Evolutionary conservation across 805 yeast genomes (phyloP), one percentile per base, ranked within the genome.

Genomic region (Metschnikowia continentalis): DNA sequence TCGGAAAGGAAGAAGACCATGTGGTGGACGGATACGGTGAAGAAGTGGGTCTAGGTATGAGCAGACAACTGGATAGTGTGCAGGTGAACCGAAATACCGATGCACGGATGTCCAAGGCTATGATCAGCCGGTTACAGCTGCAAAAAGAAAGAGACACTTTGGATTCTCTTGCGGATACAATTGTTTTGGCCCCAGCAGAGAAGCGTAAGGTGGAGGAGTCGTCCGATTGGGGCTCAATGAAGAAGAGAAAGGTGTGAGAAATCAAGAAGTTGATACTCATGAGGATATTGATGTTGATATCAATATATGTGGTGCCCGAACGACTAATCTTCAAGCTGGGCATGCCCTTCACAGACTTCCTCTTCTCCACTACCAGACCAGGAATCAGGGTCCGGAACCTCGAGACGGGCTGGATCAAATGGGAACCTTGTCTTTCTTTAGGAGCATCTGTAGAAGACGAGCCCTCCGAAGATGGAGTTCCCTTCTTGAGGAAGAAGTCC

Each of bases 21-120:
- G 70, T 76, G 2, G 70, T 72, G 54, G 90, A 86, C 54, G 74
- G 82, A 0, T 85, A 73, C 62, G 96, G 95, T 10, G 90, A 88
- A 48, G 96, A 89, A 60, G 72, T 86, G 32, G 96, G 96, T 0
- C 61, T 90, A 45, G 96, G 96, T 3, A 82, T 88, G 89, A 75
- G 82, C 38, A 70, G 75, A 8, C 54, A 59, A 63, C 52, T 58
- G n/a, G 62, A 61, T 19, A 61, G 56, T 42, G 63, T 69, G 22
- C 65, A 61, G 60, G 70, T 70, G 15, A 78, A 74, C 55, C 63
- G 67, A 1, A 78, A 78, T 45, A 82, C 82, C 22, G 72, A 67
- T 49, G 84, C 89, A 2, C 78, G 79, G 55, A 65, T 86, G 71
- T 75, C 86, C 2, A 86, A 86, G 64, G 70, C 74, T 1, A 80